These are phyloP conservation scores for Neurospora sp. DNA, from an alignment of 495 filamentous ascomycete species.

Conservation along the genomic window DNA sequence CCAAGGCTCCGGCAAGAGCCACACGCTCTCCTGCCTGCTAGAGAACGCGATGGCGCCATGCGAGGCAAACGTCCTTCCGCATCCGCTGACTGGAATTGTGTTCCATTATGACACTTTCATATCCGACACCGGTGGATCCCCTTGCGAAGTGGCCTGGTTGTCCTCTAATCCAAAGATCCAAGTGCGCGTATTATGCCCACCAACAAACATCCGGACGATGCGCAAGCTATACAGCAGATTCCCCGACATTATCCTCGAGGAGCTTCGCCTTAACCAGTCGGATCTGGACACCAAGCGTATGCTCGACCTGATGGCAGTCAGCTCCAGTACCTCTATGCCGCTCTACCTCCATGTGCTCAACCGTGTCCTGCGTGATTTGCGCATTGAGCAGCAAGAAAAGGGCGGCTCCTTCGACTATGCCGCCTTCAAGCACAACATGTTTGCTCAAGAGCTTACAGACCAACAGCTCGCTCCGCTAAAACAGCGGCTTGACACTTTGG, in stretches of 20 bases:
- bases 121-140: constrained; percentile 39
- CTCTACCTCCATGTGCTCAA: constrained; percentile 54
- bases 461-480: constrained; percentile 41
- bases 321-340: constrained; percentile 36
- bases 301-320: constrained; percentile 59
- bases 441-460: constrained; percentile 30
- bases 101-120: constrained; percentile 62
- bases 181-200: constrained; percentile 54
- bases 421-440: constrained; percentile 30
- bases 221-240: constrained; percentile 28
- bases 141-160: constrained; percentile 62
- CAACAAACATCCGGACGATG: constrained; percentile 46
- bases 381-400: constrained; percentile 32
- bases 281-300: constrained; percentile 56
- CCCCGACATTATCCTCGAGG: constrained; percentile 39
- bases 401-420: constrained; percentile 40
- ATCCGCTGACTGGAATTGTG: constrained; percentile 52
- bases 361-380: constrained; percentile 52
- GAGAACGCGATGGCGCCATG: constrained; percentile 49
- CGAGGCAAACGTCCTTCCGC: constrained; percentile 26
- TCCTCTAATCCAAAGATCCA: constrained; percentile 42
- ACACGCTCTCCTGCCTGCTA: constrained; percentile 60
- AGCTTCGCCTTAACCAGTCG: constrained; percentile 45
- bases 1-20: constrained; percentile 69
- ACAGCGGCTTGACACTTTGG: constrained; percentile 46